Evolutionary conservation across 129 eudicot genomes (phyloP), one percentile per base, ranked within the genome.

Genomic region (Gnaphalium uliginosum): DNA sequence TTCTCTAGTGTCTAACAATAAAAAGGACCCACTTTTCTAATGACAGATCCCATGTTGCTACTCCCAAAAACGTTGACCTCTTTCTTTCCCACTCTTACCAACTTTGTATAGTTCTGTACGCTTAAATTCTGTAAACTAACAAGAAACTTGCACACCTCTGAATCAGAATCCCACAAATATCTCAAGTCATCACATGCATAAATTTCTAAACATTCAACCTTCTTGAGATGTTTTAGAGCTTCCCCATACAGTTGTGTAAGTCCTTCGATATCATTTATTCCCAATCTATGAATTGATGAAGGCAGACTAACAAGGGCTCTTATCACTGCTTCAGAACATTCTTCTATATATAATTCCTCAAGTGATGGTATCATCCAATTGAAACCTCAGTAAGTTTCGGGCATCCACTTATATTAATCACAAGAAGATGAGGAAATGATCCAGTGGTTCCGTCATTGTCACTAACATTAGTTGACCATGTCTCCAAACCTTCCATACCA

Each of bases 381-480:
- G 18, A 13, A 4, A 43, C 17, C 18, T 43, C 18, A 13, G 2
- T 18, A 7, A 72, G 23, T 2, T 59, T 27, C 2, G 46, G 29
- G 29, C 41, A 37, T 30, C 30, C 5, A 19, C 4, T 6, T 29
- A 72, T 72, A 22, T 48, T 2, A 17, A 72, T 21, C 19, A 57
- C 17, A 19, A 4, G 66, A 77, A 72, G 66, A 39, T 67, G 35
- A 61, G 76, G 82, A 21, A 78, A 78, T 7, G 22, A 50, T 41
- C 25, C 9, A 27, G 1, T 10, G 0, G 29, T 51, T 19, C 13
- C 27, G 21, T 53, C 61, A 27, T 26, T 21, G 11, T 50, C 65
- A 59, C 53, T 39, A 27, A 13, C 48, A 54, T 18, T 26, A 43
- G 15, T 43, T 43, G 51, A 43, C 51, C 51, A 43, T 43, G 13